Evolutionary conservation across 2,329 filamentous ascomycete genomes (phyloP).

Genomic region (Fusarium torreyae): DNA sequence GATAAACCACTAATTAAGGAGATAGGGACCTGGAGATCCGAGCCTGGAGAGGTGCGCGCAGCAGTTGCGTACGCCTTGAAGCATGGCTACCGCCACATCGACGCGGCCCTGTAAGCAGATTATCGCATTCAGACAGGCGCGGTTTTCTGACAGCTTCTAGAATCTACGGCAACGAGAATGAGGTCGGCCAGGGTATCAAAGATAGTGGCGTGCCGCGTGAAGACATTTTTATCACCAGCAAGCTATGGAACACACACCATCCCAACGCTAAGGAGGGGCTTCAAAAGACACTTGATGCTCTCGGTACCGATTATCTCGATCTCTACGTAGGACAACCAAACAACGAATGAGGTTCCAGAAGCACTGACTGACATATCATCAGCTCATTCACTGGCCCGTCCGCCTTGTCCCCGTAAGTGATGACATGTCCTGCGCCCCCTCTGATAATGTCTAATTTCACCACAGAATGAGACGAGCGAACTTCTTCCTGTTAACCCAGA

Average conservation of each 20-base stretch:
- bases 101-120: constrained; percentile 58
- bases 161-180: constrained; percentile 56
- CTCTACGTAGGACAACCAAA: constrained; percentile 42
- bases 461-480: constrained; percentile 19
- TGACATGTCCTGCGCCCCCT: no score
- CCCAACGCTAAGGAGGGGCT: constrained; percentile 63
- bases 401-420: constrained; percentile 24
- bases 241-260: constrained; percentile 74
- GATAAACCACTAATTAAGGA: background rate
- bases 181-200: constrained; percentile 64
- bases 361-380: no score
- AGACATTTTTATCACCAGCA: constrained; percentile 69
- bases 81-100: constrained; percentile 69
- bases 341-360: no score
- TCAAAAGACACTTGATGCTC: constrained; percentile 59
- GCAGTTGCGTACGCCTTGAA: constrained; percentile 66
- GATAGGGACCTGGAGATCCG: constrained; percentile 71
- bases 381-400: constrained; percentile 69
- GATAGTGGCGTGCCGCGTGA: constrained; percentile 60
- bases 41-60: constrained; percentile 69
- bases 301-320: constrained; percentile 63
- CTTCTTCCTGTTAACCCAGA: constrained; percentile 46
- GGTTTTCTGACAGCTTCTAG: constrained; percentile 33
- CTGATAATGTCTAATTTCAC: background rate
- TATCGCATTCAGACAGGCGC: no score